phyloP scores from a whole-genome alignment of 257 asterid species.

The Oldenlandia corymbosa region DNA sequence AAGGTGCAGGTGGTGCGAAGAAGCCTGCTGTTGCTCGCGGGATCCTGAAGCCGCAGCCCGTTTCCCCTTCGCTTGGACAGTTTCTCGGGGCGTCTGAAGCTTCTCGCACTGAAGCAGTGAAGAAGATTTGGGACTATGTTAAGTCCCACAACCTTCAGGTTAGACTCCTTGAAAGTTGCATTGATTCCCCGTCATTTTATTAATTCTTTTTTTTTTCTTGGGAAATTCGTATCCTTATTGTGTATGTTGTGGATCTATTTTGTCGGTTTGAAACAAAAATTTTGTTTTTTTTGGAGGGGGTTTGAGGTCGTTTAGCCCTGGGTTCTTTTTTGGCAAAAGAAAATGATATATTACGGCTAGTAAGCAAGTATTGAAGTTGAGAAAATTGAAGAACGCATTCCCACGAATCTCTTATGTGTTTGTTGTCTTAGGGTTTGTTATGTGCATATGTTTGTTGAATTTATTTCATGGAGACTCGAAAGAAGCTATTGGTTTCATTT shows the following conservation, averaged over 20 bases:
- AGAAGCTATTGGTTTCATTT: background rate
- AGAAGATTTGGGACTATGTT: slow-evolving; percentile 33
- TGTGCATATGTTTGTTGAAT: background rate
- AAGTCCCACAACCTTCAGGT: slow-evolving; percentile 38
- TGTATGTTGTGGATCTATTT: background rate
- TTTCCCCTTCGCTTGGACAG: slow-evolving; percentile 27
- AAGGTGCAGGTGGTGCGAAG: no score
- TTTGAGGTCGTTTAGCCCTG: no score
- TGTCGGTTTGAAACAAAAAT: no score
- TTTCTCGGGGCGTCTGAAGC: slow-evolving; percentile 24
- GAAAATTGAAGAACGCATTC: no score
- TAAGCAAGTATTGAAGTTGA: background rate
- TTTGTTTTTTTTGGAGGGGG: background rate
- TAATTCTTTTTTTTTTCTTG: background rate
- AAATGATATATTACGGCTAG: no score
- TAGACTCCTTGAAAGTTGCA: background rate
- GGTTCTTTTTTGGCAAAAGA: no score
- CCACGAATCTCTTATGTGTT: no score
- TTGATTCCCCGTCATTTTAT: no score
- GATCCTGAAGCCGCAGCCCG: slow-evolving; percentile 15
- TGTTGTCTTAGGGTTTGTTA: background rate
- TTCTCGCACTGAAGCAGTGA: slow-evolving; percentile 33
- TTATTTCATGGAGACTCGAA: background rate
- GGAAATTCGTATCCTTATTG: background rate
- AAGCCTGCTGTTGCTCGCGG: slow-evolving; percentile 9